These are phyloP conservation scores for Talaromyces trachyspermus DNA, from an alignment of 495 filamentous ascomycete species.

Conservation along the genomic window DNA sequence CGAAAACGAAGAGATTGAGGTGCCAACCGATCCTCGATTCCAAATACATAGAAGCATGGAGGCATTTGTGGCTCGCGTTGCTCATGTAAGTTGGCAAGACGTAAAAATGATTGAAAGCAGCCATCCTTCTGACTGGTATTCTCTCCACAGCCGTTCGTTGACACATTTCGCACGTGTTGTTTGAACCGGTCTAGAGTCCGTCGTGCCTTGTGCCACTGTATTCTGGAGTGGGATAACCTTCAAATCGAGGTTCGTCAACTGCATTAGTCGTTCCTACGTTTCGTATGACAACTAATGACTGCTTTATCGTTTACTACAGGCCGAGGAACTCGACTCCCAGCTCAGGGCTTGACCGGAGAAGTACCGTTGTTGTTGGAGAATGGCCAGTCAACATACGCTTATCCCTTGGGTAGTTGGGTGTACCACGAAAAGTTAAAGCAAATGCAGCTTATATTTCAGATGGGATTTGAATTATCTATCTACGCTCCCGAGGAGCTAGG, in stretches of 20 bases:
- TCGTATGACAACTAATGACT: neutral
- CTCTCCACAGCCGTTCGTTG: conserved; percentile 59
- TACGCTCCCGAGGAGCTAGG: conserved; percentile 82
- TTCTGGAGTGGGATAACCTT: conserved; percentile 77
- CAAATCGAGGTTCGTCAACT: conserved; percentile 64
- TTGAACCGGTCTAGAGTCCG: conserved; percentile 86
- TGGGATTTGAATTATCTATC: conserved; percentile 91
- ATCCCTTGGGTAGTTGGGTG: conserved; percentile 79
- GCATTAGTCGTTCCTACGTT: no score
- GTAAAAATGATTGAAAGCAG: neutral
- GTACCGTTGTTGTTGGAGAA: conserved; percentile 42
- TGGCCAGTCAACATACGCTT: conserved; percentile 47
- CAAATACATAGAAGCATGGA: conserved; percentile 73
- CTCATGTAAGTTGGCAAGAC: conserved; percentile 34
- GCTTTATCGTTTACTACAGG: no score
- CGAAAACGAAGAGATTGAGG: conserved; percentile 65
- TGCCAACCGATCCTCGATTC: conserved; percentile 67
- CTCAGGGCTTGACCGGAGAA: conserved; percentile 53
- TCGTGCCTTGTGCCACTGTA: conserved; percentile 71
- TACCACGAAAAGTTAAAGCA: conserved; percentile 82
- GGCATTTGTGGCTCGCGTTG: conserved; percentile 65
- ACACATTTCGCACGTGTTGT: conserved; percentile 74
- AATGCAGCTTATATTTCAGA: conserved; percentile 81
- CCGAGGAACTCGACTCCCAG: conserved; percentile 69
- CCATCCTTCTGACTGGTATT: neutral